Percentiles rank a stretch among this genome's conserved stretches.
These are phyloP conservation scores for Canna indica DNA, from an alignment of 176 grass and related monocot species.

Conservation along the genomic window DNA sequence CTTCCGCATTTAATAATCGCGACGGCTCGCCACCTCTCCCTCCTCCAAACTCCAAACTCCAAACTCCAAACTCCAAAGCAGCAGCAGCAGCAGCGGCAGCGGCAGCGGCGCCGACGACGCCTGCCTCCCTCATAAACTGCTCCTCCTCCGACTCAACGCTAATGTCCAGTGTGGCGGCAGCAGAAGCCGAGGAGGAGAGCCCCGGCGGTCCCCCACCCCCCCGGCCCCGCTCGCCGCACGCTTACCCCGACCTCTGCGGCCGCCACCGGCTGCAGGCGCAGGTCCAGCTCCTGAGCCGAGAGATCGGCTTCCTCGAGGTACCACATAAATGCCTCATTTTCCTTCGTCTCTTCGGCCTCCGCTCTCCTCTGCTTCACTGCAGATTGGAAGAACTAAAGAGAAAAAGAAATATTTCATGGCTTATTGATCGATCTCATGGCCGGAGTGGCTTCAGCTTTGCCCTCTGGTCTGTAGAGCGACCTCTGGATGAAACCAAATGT, in stretches of 20 bases:
- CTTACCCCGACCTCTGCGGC: slow-evolving; percentile 29
- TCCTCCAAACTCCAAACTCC: too few species aligned
- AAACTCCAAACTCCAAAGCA: too few species aligned
- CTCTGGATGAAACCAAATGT: not conserved
- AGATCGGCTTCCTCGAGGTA: slow-evolving; percentile 29
- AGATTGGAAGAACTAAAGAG: not conserved
- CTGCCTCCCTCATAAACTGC: too few species aligned
- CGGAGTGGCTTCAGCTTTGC: not conserved
- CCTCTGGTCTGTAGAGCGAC: not conserved
- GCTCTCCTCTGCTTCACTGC: not conserved
- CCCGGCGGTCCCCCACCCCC: slow-evolving; percentile 4
- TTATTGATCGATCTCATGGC: too few species aligned
- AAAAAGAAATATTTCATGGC: not conserved
- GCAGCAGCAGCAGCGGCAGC: too few species aligned
- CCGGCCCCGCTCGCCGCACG: slow-evolving; percentile 22
- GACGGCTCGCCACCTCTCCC: not conserved
- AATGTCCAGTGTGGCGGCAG: not conserved
- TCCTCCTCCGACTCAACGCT: not conserved
- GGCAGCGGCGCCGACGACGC: not conserved
- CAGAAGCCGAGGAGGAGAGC: not conserved
- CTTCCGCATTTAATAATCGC: not conserved
- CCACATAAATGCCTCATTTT: not conserved
- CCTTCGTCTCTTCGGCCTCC: not conserved
- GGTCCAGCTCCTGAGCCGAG: slow-evolving; percentile 14
- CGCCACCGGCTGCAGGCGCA: slow-evolving; percentile 22